Base-by-base conservation (phyloP, 2,329 filamentous ascomycete species). In the Penicillium sp. region DNA sequence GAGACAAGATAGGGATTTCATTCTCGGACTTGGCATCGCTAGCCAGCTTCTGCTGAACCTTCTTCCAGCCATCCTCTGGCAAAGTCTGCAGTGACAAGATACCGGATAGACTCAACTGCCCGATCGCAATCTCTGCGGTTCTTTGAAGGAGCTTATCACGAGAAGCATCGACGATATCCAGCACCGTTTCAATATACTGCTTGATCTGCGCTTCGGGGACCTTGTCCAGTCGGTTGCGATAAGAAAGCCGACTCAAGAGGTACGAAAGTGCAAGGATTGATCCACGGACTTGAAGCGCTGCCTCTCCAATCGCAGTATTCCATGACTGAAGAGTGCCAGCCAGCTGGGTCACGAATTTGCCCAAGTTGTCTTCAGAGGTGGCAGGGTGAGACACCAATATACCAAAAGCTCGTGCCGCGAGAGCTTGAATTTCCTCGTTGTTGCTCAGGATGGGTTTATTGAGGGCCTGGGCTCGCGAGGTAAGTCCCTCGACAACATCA, bases 1-100 rank as follows among this genome's bases (percentile, higher is more conserved):
- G 77, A 2, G 90, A 85, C n/a, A 83, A 72, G 43, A 97, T 93
- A 0, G 93, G 89, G 50, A 82, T 86, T 64, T 95, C 92, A 50
- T 90, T 89, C 7, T 91, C 89, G 51, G 88, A 85, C 67, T 91
- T 94, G 8, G 90, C 87, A 53, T 87, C 83, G 1, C 80, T 76
- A 5, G 83, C 78, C 0, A 97, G 75, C 6, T 84, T 82, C 15
- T 86, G 80, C 20, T 86, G 78, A 12, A 91, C 75, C 1, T 78
- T 69, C 40, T 77, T 71, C 60, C 71, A 62, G 57, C 60, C 54
- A 49, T 60, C 51, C 15, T 65, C 62, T 13, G 63, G 56, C 18
- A 72, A 51, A n/a, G 60, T 59, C 29, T 66, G 49, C 51, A 69
- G 58, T 51, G 68, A 58, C 51, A 87, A 66, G 8, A 83, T 76